Percentiles rank a stretch among this genome's conserved stretches.
phyloP scores from a whole-genome alignment of 805 yeast genomes.

The Starmerella tilneyi region DNA sequence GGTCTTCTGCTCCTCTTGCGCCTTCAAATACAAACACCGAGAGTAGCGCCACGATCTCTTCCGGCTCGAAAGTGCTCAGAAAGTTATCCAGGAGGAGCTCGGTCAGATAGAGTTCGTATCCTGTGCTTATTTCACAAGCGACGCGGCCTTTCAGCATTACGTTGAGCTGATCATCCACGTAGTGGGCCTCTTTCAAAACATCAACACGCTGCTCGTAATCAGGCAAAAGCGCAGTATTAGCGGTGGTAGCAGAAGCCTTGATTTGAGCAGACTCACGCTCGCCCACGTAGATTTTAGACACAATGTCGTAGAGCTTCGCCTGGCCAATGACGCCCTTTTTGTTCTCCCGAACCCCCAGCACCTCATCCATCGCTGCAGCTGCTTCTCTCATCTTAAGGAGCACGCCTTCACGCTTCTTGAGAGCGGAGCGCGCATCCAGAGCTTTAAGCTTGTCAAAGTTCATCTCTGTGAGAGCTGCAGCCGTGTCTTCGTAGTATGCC shows the following conservation, averaged over 20 bases:
- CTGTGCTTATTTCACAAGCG: slow-evolving; percentile 47
- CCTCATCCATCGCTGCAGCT: not conserved
- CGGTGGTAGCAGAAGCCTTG: slow-evolving; percentile 57
- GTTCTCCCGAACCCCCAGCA: not conserved
- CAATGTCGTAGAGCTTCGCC: not conserved
- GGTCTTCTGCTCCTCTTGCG: slow-evolving; percentile 51
- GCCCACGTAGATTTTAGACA: not conserved
- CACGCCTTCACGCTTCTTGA: not conserved
- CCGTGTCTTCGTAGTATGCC: not conserved
- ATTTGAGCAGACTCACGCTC: slow-evolving; percentile 11
- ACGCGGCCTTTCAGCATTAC: slow-evolving; percentile 44
- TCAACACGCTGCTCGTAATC: slow-evolving; percentile 83
- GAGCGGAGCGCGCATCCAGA: slow-evolving; percentile 1
- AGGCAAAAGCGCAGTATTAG: slow-evolving; percentile 79
- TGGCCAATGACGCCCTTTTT: not conserved
- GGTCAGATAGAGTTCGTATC: slow-evolving; percentile 89
- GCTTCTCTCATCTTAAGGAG: not conserved
- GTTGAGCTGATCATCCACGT: slow-evolving; percentile 64
- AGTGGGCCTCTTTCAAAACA: slow-evolving; percentile 68
- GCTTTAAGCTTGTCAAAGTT: slow-evolving; percentile 4
- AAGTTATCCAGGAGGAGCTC: slow-evolving; percentile 86
- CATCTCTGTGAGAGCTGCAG: not conserved
- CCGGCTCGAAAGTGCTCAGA: slow-evolving; percentile 85
- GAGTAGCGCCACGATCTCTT: slow-evolving; percentile 88
- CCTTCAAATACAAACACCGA: slow-evolving; percentile 94